Evolutionary conservation across 164 flowering plant genomes (phyloP).

Genomic region (Dillenia suffruticosa): DNA sequence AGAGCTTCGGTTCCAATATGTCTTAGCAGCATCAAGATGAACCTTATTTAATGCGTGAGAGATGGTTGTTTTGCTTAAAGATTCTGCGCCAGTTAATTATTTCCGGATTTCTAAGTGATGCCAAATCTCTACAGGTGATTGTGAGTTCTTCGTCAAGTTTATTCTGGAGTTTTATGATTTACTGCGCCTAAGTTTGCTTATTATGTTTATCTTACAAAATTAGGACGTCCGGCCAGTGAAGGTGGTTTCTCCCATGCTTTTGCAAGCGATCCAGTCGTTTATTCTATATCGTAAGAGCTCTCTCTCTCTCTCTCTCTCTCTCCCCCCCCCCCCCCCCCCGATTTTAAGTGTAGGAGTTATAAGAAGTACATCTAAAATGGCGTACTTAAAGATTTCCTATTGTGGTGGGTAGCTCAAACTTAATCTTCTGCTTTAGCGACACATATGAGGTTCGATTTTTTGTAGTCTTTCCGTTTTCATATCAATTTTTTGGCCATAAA

Average conservation of each 20-base stretch:
- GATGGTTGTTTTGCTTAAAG: constrained; percentile 88
- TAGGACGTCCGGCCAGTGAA: constrained; percentile 87
- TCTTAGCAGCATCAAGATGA: constrained; percentile 60
- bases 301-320: neutral
- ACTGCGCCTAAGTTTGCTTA: neutral
- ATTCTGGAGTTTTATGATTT: neutral
- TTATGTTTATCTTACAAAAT: constrained; percentile 7
- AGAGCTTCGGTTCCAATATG: constrained; percentile 31
- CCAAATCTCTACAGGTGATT: constrained; percentile 72
- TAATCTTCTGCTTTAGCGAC: too few species aligned
- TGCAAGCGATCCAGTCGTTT: constrained; percentile 75
- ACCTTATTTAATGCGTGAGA: constrained; percentile 67
- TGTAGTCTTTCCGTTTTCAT: too few species aligned
- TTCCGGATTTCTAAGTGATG: constrained; percentile 83
- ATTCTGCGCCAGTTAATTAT: constrained; percentile 69
- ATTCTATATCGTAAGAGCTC: constrained; percentile 77
- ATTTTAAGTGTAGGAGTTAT: too few species aligned
- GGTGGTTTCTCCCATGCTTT: constrained; percentile 76
- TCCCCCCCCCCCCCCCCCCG: too few species aligned
- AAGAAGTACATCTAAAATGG: too few species aligned
- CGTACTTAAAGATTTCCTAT: too few species aligned
- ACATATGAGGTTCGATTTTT: too few species aligned
- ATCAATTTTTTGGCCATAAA: too few species aligned
- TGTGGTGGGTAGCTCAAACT: too few species aligned
- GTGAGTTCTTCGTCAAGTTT: neutral